Percentiles rank a stretch among this genome's conserved stretches.
phyloP scores from a whole-genome alignment of 2,329 filamentous ascomycete genomes.

The Cercospora sp. region DNA sequence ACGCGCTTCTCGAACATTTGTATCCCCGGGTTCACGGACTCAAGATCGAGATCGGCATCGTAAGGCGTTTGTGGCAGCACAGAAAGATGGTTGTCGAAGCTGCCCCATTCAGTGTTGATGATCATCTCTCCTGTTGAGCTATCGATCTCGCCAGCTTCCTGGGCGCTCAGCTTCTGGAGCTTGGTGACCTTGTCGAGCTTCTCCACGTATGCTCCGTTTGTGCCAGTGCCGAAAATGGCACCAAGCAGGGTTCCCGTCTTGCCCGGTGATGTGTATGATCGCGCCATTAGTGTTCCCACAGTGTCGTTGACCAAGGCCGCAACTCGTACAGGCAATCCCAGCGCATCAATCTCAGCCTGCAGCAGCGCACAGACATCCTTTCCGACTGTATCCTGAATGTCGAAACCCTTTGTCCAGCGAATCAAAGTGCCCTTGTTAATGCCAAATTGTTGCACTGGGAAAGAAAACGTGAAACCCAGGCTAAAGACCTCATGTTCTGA shows the following conservation, averaged over 20 bases:
- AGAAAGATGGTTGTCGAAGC: constrained; percentile 90
- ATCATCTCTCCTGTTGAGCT: constrained; percentile 88
- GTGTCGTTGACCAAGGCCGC: constrained; percentile 96
- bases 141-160: constrained; percentile 63
- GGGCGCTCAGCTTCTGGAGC: constrained; percentile 50
- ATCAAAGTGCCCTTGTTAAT: constrained; percentile 95
- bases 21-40: constrained; percentile 85
- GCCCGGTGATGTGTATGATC: constrained; percentile 88
- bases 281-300: constrained; percentile 94
- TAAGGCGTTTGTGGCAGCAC: constrained; percentile 84
- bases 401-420: constrained; percentile 98
- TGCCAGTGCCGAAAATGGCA: constrained; percentile 95
- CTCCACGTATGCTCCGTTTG: constrained; percentile 96
- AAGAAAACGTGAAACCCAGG: constrained; percentile 98
- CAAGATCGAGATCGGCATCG: constrained; percentile 73
- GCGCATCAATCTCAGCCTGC: constrained; percentile 82
- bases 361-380: constrained; percentile 91
- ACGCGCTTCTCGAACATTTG: constrained; percentile 99
- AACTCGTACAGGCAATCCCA: constrained; percentile 87
- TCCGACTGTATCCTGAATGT: constrained; percentile 90
- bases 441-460: constrained; percentile 88
- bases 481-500: constrained; percentile 79
- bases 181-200: constrained; percentile 85
- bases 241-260: constrained; percentile 86
- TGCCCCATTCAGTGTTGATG: constrained; percentile 97